Percentiles rank a stretch among this genome's conserved stretches.
Evolutionary conservation across 768 basidiomycete species (phyloP).

Genomic region (Galerina marginata): DNA sequence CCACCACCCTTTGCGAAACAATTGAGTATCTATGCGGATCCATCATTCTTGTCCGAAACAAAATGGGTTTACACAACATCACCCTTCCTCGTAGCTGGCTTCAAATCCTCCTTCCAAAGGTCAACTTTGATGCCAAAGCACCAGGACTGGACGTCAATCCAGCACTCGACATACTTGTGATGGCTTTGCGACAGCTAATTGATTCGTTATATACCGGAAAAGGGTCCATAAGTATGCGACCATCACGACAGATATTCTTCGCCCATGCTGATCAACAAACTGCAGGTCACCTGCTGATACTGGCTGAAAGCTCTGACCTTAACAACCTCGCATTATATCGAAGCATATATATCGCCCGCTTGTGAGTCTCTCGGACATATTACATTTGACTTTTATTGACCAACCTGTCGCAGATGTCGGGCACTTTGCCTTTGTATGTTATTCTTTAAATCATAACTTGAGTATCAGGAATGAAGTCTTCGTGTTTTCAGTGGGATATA

Average conservation of each 20-base stretch:
- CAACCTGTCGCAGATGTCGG: conserved; percentile 42
- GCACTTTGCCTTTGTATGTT: conserved; percentile 51
- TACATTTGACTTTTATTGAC: background rate
- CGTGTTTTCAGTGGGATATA: conserved; percentile 33
- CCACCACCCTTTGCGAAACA: conserved; percentile 54
- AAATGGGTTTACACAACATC: conserved; percentile 45
- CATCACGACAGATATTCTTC: background rate
- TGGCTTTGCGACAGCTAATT: conserved; percentile 29
- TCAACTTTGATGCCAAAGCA: conserved; percentile 2
- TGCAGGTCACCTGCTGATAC: conserved; percentile 36
- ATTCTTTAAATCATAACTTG: conserved; percentile 11
- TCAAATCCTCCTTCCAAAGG: conserved; percentile 26
- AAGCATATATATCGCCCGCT: conserved; percentile 48
- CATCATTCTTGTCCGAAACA: conserved; percentile 38
- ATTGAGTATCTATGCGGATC: conserved; percentile 55
- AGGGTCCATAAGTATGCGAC: conserved; percentile 22
- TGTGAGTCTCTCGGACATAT: conserved; percentile 40
- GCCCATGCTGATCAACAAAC: background rate
- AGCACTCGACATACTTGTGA: conserved; percentile 17
- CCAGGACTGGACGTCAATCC: conserved; percentile 3
- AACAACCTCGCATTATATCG: conserved; percentile 28
- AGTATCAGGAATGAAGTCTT: background rate
- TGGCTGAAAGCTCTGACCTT: conserved; percentile 30
- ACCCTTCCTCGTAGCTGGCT: conserved; percentile 64
- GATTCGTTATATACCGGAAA: conserved; percentile 32